Evolutionary conservation across 2,329 filamentous ascomycete species (phyloP).

Genomic region (Aureobasidium melanogenum): DNA sequence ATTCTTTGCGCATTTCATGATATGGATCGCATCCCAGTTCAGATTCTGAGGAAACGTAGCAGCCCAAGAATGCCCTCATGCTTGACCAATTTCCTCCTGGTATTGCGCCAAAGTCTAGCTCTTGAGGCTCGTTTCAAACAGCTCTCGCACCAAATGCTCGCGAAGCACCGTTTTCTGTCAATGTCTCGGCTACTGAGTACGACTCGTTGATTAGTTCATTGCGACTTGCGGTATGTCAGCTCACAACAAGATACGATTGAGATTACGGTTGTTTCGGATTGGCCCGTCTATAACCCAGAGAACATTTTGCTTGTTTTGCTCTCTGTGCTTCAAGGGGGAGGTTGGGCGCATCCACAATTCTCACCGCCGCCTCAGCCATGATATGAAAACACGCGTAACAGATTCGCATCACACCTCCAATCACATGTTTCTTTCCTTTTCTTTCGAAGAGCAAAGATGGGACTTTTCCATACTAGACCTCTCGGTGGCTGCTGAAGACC

Average conservation of each 20-base stretch:
- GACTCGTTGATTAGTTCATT: background rate
- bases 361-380: background rate
- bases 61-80: background rate
- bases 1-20: background rate
- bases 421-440: background rate
- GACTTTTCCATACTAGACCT: background rate
- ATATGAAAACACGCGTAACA: background rate
- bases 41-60: background rate
- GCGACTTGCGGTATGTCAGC: background rate
- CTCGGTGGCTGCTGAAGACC: background rate
- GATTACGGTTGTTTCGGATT: constrained; percentile 7
- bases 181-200: background rate
- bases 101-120: background rate
- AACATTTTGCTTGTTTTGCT: background rate
- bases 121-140: background rate
- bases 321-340: background rate
- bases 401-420: background rate
- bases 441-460: background rate
- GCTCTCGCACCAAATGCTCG: background rate
- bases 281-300: background rate
- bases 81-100: background rate
- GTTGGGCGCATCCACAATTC: background rate
- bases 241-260: background rate
- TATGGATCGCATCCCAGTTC: background rate
- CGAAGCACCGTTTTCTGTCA: constrained; percentile 4